A percentile compares a stretch with the other conserved stretches of the same genome.
Conservation (phyloP, 2,329 filamentous ascomycete genomes). For the Clonostachys solani region DNA sequence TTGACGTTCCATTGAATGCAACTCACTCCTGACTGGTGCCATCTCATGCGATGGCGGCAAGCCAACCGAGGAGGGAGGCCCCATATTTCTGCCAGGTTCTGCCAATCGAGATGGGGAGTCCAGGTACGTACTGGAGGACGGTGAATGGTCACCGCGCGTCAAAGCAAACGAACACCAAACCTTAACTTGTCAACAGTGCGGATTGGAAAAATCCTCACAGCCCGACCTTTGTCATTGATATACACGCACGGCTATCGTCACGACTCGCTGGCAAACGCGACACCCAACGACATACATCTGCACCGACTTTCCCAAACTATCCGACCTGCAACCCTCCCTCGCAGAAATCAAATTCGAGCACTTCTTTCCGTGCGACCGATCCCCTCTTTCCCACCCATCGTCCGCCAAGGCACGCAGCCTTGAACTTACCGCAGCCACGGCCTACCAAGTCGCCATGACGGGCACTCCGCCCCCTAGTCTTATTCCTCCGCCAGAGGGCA, state of each 20-base stretch:
- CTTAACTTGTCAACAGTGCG: conserved; percentile 33
- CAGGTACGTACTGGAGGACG: conserved; percentile 1
- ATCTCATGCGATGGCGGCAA: too few relatives aligned
- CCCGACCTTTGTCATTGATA: conserved; percentile 16
- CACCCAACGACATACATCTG: neutral
- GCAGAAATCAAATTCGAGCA: neutral
- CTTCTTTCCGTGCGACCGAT: neutral
- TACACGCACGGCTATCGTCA: neutral
- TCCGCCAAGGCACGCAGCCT: conserved; percentile 10
- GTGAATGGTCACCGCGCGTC: conserved; percentile 18
- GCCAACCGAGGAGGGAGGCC: too few relatives aligned
- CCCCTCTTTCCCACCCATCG: conserved; percentile 8
- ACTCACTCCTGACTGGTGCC: too few relatives aligned
- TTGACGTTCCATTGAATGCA: too few relatives aligned
- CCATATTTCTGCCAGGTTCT: too few relatives aligned
- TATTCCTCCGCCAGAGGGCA: conserved; percentile 54
- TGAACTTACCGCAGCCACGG: conserved; percentile 14
- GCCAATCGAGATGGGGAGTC: too few relatives aligned
- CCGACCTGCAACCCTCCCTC: neutral
- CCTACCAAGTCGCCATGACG: conserved; percentile 33
- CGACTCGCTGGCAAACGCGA: neutral
- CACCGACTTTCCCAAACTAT: neutral
- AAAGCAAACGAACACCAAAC: conserved; percentile 34
- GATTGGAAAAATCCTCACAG: conserved; percentile 36
- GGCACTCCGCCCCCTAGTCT: conserved; percentile 42